These are phyloP conservation scores for Cymbopogon flexuosus DNA, from an alignment of 202 grass and related monocot genomes.

Conservation along the genomic window DNA sequence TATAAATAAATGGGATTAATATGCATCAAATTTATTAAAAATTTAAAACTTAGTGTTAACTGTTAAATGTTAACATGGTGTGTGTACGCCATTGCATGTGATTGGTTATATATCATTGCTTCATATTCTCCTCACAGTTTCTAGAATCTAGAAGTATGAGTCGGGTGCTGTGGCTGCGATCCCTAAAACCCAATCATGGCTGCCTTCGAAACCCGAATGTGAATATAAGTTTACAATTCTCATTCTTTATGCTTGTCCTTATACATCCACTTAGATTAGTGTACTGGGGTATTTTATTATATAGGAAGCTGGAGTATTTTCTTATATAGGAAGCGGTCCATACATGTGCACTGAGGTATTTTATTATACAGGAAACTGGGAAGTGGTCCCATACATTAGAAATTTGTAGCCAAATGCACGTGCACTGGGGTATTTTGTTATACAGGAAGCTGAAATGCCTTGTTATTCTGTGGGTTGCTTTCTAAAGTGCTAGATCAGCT, in stretches of 20 bases:
- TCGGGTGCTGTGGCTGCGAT: background rate
- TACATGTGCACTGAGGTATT: too few species aligned
- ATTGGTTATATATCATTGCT: background rate
- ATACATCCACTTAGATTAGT: background rate
- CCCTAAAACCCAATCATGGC: background rate
- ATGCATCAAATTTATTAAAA: background rate
- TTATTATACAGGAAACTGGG: background rate
- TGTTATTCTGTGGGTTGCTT: background rate
- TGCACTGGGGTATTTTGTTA: background rate
- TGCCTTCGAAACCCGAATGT: background rate
- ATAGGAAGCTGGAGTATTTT: too few species aligned
- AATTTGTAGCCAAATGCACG: background rate
- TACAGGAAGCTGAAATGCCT: background rate
- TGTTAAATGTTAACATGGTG: too few species aligned
- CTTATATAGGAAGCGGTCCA: too few species aligned
- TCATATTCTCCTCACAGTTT: background rate
- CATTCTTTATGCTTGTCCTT: background rate
- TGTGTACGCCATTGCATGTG: background rate
- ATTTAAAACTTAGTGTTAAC: background rate
- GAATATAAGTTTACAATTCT: background rate
- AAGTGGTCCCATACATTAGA: background rate
- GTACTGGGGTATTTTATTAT: too few species aligned
- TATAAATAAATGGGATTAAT: background rate
- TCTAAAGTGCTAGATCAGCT: background rate
- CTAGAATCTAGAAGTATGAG: background rate